Evolutionary conservation across 192 early-diverging fungal genomes (phyloP), one percentile per base, ranked within the genome.

Genomic region (Polychytrium aggregatum): DNA sequence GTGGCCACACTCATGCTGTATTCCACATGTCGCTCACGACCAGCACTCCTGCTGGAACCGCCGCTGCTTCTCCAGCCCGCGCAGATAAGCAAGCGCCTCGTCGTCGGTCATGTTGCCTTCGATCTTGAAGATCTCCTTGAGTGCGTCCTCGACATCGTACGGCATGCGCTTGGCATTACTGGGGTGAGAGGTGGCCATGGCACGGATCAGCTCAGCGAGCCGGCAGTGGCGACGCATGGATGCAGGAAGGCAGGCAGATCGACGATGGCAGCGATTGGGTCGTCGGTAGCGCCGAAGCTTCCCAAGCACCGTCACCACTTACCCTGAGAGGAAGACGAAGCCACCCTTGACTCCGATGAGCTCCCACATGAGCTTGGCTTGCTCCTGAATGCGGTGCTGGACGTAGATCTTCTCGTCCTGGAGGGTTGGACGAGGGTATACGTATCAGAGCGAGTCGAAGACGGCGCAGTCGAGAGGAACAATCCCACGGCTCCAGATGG

Each of bases 21-120:
- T n/a, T n/a, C n/a, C n/a, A n/a, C n/a, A n/a, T n/a, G n/a, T n/a
- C n/a, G n/a, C n/a, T n/a, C n/a, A 90, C 27, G 74, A 68, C 88
- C 88, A 95, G 50, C 85, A 86, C 46, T 95, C 92, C 36, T 85
- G 78, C 67, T 92, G 89, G 57, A 83, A 90, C 41, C 82, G 57
- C 24, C 81, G 64, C 2, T 63, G 57, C 48, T 79, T 83, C 46
- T 75, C 77, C 68, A 90, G 72, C 3, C 14, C 26, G n/a, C 33
- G 62, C 44, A 88, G 65, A 55, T 79, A 81, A 13, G 56, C 60
- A 17, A 66, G 52, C 9, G 88, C 83, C 37, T 80, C 63, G 26
- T 71, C 70, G 8, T 61, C 51, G 29, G 62, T 46, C 59, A 84
- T 52, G 1, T 54, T 50, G 1, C 79, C 85, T 35, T 78, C 53